Base-by-base conservation (phyloP, 495 filamentous ascomycete genomes). In the Gamarada debralockiae region DNA sequence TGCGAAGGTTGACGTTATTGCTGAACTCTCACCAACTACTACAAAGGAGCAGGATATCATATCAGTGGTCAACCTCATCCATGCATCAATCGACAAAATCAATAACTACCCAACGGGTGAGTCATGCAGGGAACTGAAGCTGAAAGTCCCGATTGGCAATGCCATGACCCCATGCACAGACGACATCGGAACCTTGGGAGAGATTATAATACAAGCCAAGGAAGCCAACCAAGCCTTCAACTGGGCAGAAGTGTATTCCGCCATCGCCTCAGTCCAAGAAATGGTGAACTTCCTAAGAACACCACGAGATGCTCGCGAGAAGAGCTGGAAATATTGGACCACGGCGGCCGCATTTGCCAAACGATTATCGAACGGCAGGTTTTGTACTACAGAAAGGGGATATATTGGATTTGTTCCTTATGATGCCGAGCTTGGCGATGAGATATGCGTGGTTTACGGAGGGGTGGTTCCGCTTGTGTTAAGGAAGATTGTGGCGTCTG, bases 381-480 rank as follows among this genome's bases (percentile, higher is more conserved):
- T 48, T 7, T 39, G 10, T n/a, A 13, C 41, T 20, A 54, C 42
- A 1, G 40, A 48, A 21, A 39, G 27, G 8, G 42, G 52, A 2
- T 40, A 25, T 29, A 34, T 27, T 25, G 27, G 52, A 15, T 10
- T 54, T 18, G 44, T 41, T 9, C 52, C 42, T 14, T 20, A 48
- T 0, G 17, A 1, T n/a, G 44, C 42, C 2, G 1, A 47, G 31
- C 20, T 39, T 25, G 52, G 42, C 31, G 52, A 54, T 40, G n/a
- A 9, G 7, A 39, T 54, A 10, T n/a, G 13, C 15, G 3, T 47
- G 18, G 39, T 54, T 2, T 25, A 40, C 10, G 51, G 51, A 33
- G 41, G 27, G n/a, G 36, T 7, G 2, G 51, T 54, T 2, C 51
- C 51, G n/a, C 48, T 54, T 48, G 18, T 54, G 3, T 38, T 54